Evolutionary conservation across 2,329 filamentous ascomycete species (phyloP), one percentile per base, ranked within the genome.

Genomic region (Neopestalotiopsis rosae): DNA sequence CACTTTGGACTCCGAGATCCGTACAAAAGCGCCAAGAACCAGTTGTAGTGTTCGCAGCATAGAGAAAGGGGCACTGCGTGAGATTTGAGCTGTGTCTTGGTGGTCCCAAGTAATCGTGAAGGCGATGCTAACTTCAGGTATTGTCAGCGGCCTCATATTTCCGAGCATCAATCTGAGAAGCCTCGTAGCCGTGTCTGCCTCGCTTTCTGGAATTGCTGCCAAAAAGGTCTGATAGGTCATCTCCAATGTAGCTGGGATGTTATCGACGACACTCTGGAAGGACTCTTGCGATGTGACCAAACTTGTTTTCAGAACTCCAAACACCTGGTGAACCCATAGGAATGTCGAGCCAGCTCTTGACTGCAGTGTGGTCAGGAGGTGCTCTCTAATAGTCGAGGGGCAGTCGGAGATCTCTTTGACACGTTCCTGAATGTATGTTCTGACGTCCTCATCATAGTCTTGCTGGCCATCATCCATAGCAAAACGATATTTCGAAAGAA

Each of bases 321-420:
- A 75, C 7, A 81, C 79, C 49, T 82, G 76, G 28, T 76, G 76
- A 24, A 80, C 73, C 81, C 80, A 83, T 1, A 83, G 76, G 70
- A 83, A 83, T 1, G 74, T 80, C 40, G 76, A 71, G 63, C 80
- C 78, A 24, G 79, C 75, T 66, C 78, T 79, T 1, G 74, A 73
- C 62, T 71, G 72, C 10, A 82, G 70, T 7, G 74, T 61, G 34
- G 78, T 40, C 63, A 77, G 74, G 7, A 82, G 70, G 56, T 76
- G 76, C 5, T 67, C 67, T 64, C 69, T 77, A 14, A 71, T 73
- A 13, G 78, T 72, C 20, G 72, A 69, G 7, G 71, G 59, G 67
- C 71, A 79, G 17, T 72, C 68, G 5, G 74, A 76, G 52, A 82
- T 78, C 10, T 77, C 69, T 17, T 78, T 72, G 13, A 81, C 71